Evolutionary conservation across 2,329 filamentous ascomycete species (phyloP).

Genomic region (Trichoderma guizhouense): DNA sequence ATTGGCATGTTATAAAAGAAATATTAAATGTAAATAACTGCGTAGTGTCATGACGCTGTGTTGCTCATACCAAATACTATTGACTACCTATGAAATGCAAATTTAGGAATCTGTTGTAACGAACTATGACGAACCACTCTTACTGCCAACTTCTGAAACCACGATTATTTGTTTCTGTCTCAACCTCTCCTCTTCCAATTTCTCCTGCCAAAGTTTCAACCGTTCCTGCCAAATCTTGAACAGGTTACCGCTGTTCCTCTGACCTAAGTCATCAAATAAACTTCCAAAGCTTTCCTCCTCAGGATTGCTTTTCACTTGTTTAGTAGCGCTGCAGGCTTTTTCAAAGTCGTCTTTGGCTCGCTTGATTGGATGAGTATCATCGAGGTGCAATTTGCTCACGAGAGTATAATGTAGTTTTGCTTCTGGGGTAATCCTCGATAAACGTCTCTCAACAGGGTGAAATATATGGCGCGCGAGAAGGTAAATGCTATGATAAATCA

Average conservation of each 20-base stretch:
- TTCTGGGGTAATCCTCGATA: too few relatives aligned
- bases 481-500: too few relatives aligned
- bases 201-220: background rate
- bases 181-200: too few relatives aligned
- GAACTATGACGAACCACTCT: background rate
- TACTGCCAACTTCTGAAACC: too few relatives aligned
- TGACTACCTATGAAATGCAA: background rate
- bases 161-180: too few relatives aligned
- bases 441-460: too few relatives aligned
- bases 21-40: background rate
- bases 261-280: background rate
- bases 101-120: background rate
- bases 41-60: background rate
- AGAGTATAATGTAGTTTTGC: too few relatives aligned
- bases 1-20: background rate
- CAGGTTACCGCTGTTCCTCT: background rate
- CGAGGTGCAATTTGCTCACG: too few relatives aligned
- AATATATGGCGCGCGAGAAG: too few relatives aligned
- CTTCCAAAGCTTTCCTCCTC: background rate
- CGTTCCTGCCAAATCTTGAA: background rate
- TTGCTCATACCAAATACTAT: background rate
- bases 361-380: background rate
- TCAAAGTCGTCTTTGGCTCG: background rate
- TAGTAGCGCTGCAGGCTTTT: background rate
- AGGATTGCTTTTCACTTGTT: too few relatives aligned